Evolutionary conservation across 306 rosid species (phyloP).

Genomic region (Spatholobus suberectus): DNA sequence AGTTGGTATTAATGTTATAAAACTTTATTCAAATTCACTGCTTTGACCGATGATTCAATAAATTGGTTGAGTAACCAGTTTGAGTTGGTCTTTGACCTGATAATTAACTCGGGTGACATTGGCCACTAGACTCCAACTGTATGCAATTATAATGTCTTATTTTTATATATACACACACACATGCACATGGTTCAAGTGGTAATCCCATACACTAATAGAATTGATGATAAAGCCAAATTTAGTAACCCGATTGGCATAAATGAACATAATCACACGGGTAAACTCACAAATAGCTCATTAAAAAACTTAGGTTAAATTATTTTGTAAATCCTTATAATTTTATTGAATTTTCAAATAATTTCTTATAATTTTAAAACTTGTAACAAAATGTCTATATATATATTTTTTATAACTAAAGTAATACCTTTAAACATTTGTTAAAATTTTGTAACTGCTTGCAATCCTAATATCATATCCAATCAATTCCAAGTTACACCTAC

Average conservation of each 20-base stretch:
- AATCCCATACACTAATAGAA: neutral
- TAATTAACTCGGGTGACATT: neutral
- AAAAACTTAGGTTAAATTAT: neutral
- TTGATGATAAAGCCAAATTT: neutral
- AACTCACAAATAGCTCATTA: neutral
- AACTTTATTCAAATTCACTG: neutral
- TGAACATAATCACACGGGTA: too few relatives aligned
- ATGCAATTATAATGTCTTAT: neutral
- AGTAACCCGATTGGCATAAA: neutral
- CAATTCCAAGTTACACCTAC: too few relatives aligned
- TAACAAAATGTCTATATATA: too few relatives aligned
- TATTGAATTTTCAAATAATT: neutral
- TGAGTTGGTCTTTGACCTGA: neutral
- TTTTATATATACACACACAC: neutral
- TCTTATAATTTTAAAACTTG: too few relatives aligned
- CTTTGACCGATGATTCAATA: neutral
- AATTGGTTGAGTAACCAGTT: neutral
- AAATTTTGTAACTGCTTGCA: too few relatives aligned
- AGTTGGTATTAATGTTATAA: too few relatives aligned
- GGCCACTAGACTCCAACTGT: neutral
- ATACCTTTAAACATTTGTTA: too few relatives aligned
- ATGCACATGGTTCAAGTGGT: neutral
- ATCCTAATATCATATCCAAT: too few relatives aligned
- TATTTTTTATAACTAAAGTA: too few relatives aligned
- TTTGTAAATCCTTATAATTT: neutral